phyloP scores from a whole-genome alignment of 176 grass and related monocot species.

The Otatea glauca region DNA sequence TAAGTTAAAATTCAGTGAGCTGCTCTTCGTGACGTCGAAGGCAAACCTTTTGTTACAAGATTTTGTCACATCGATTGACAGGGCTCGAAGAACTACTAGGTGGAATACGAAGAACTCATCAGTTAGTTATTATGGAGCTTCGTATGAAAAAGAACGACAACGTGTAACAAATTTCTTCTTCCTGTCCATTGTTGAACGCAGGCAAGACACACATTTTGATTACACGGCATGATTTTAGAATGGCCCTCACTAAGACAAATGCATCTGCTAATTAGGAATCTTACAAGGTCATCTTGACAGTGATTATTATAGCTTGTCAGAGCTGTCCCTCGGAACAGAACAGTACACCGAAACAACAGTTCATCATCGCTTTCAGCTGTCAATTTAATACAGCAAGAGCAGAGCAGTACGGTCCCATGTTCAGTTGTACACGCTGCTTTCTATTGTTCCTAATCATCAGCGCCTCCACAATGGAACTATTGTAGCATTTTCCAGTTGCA shows the following conservation, averaged over 20 bases:
- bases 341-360: constrained; percentile 22
- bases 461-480: not conserved
- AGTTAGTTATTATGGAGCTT: not conserved
- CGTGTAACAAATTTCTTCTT: not conserved
- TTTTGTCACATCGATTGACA: not conserved
- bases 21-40: no score
- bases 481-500: not conserved
- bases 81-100: not conserved
- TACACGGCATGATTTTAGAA: not conserved
- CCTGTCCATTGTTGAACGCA: not conserved
- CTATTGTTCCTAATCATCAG: not conserved
- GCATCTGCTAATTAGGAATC: constrained; percentile 45
- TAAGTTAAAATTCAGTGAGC: no score
- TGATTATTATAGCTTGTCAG: constrained; percentile 48
- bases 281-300: constrained; percentile 43
- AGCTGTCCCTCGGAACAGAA: constrained; percentile 22
- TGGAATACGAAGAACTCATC: not conserved
- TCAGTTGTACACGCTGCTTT: not conserved
- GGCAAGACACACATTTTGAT: not conserved
- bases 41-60: not conserved
- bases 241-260: not conserved
- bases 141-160: not conserved
- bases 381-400: constrained; percentile 12
- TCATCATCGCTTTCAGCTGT: constrained; percentile 38
- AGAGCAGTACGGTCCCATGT: constrained; percentile 27